phyloP scores from a whole-genome alignment of 2,329 filamentous ascomycete genomes.

The Macrophomina tecta region DNA sequence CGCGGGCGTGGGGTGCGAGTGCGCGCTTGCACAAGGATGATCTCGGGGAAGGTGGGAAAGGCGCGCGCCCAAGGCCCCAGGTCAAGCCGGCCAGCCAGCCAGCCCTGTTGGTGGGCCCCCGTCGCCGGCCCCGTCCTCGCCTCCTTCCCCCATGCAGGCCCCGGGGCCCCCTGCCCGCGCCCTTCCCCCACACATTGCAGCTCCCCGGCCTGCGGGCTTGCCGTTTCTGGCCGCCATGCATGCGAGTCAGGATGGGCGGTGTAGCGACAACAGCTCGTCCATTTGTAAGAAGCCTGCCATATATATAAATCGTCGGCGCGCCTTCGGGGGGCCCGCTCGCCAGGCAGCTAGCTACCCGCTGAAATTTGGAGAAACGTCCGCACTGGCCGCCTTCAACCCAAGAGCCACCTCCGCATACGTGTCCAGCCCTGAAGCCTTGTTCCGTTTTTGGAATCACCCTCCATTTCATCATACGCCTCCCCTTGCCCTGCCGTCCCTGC shows the following conservation, averaged over 20 bases:
- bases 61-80: neutral
- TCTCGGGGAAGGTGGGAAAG: constrained; percentile 21
- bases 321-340: constrained; percentile 9
- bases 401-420: constrained; percentile 20
- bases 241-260: constrained; percentile 21
- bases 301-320: constrained; percentile 22
- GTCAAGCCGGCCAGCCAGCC: neutral
- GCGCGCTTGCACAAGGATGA: constrained; percentile 20
- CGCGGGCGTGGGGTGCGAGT: constrained; percentile 8
- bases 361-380: constrained; percentile 16
- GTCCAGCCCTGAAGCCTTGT: constrained; percentile 11
- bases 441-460: neutral
- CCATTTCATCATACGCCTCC: constrained; percentile 9
- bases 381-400: neutral
- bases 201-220: neutral
- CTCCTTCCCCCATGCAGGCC: neutral
- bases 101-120: constrained; percentile 1
- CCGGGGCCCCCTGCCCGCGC: neutral
- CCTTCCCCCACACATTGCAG: constrained; percentile 16
- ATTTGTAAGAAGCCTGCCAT: neutral
- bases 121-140: neutral
- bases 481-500: neutral
- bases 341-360: neutral
- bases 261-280: neutral
- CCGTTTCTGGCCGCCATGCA: constrained; percentile 18